Conservation (phyloP, 768 basidiomycete genomes). For the Mycena rosella region DNA sequence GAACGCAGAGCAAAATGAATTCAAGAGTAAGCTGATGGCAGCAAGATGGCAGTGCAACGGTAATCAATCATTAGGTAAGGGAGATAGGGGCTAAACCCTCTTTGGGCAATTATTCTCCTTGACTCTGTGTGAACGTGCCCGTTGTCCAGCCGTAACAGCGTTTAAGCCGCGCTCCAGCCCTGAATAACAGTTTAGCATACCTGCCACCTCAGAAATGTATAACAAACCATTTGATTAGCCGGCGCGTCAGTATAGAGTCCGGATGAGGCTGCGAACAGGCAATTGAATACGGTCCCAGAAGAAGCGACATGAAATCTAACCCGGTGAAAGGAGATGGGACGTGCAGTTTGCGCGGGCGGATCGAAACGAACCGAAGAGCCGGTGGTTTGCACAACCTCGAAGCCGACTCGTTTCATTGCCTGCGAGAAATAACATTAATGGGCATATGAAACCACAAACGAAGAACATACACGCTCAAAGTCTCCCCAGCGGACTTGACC, state of each 20-base stretch:
- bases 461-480: slow-evolving; percentile 29
- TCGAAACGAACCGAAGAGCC: slow-evolving; percentile 39
- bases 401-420: slow-evolving; percentile 39
- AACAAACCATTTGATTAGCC: slow-evolving; percentile 33
- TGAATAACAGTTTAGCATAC: background rate
- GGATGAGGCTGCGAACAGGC: slow-evolving; percentile 34
- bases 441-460: background rate
- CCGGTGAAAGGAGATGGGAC: slow-evolving; percentile 38
- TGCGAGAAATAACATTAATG: background rate
- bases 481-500: slow-evolving; percentile 40
- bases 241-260: slow-evolving; percentile 34
- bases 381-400: slow-evolving; percentile 35
- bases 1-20: background rate
- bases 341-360: slow-evolving; percentile 34
- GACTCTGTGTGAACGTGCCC: slow-evolving; percentile 17
- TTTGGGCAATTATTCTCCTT: background rate
- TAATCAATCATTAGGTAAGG: no score
- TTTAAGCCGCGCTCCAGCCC: slow-evolving; percentile 36
- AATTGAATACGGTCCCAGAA: background rate
- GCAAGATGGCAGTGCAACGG: no score
- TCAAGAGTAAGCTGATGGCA: no score
- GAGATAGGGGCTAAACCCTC: no score
- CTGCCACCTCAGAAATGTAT: no score
- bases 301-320: slow-evolving; percentile 15
- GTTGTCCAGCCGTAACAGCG: slow-evolving; percentile 36